These are phyloP conservation scores for Xylariaceae sp. DNA, from an alignment of 2,329 filamentous ascomycete species.

Conservation along the genomic window DNA sequence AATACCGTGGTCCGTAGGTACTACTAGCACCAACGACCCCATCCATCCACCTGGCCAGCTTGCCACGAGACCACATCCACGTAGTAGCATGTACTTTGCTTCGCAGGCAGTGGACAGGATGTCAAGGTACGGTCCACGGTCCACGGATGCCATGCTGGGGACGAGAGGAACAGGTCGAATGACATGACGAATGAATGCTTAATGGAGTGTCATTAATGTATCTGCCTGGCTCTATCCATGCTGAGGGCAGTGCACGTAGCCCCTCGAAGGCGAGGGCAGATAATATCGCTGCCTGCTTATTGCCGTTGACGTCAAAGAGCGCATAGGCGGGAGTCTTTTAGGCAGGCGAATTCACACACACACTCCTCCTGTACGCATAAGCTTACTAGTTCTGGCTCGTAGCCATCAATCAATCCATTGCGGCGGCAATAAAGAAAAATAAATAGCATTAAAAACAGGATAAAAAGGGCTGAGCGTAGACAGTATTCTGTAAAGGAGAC, in stretches of 20 bases:
- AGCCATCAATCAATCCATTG: too few relatives aligned
- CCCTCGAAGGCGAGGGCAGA: background rate
- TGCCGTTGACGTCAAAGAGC: background rate
- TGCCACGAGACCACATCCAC: slow-evolving; percentile 6
- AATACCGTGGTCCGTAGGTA: background rate
- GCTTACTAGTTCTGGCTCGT: background rate
- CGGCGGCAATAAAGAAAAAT: background rate
- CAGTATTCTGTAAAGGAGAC: background rate
- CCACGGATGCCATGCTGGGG: background rate
- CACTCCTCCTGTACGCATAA: background rate
- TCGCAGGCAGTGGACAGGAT: background rate
- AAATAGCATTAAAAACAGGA: background rate
- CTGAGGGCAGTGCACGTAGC: background rate
- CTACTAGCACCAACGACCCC: background rate
- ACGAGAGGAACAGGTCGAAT: background rate
- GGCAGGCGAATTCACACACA: background rate
- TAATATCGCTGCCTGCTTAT: background rate
- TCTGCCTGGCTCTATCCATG: too few relatives aligned
- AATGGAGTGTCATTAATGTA: too few relatives aligned
- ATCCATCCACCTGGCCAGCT: background rate
- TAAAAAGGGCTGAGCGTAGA: background rate
- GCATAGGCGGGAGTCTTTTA: background rate
- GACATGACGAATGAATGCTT: background rate
- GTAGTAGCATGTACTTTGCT: background rate
- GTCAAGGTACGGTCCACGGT: too few relatives aligned